Conservation (phyloP, 768 basidiomycete species). For the Exsudoporus frostii region DNA sequence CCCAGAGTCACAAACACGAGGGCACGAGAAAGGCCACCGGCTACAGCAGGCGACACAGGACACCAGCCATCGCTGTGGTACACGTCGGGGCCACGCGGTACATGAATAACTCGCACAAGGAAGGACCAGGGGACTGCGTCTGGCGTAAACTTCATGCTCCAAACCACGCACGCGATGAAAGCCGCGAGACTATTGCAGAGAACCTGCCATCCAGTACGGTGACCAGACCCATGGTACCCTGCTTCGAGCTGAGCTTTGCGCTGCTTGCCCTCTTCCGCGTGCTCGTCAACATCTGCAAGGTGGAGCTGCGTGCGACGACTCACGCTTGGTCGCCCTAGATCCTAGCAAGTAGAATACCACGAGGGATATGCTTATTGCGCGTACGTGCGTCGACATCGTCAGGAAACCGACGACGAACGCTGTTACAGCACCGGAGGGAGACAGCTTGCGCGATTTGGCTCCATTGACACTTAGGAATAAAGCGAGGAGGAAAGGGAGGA, state of each 20-base stretch:
- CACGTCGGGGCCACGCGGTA: conserved; percentile 12
- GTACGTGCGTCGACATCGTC: conserved; percentile 65
- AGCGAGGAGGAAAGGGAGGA: conserved; percentile 47
- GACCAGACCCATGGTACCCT: conserved; percentile 70
- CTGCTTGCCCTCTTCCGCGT: conserved; percentile 59
- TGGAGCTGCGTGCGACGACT: conserved; percentile 20
- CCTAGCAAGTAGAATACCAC: conserved; percentile 79
- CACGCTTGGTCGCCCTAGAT: conserved; percentile 80
- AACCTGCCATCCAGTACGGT: conserved; percentile 78
- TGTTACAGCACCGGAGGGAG: conserved; percentile 68
- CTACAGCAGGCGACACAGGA: conserved; percentile 45
- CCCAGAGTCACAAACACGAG: conserved; percentile 67
- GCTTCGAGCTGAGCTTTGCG: conserved; percentile 76
- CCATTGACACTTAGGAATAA: conserved; percentile 65
- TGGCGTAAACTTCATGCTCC: conserved; percentile 61
- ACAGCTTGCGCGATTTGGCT: conserved; percentile 68
- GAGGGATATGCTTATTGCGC: conserved; percentile 61
- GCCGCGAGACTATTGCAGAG: conserved; percentile 75
- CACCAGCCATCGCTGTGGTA: conserved; percentile 58
- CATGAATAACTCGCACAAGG: conserved; percentile 8
- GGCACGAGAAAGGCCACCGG: conserved; percentile 53
- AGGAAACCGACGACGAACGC: conserved; percentile 76
- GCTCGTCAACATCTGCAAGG: not conserved
- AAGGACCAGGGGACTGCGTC: conserved; percentile 38
- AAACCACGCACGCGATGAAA: conserved; percentile 53